phyloP scores from a whole-genome alignment of 257 asterid species.

The Solanum okadae region DNA sequence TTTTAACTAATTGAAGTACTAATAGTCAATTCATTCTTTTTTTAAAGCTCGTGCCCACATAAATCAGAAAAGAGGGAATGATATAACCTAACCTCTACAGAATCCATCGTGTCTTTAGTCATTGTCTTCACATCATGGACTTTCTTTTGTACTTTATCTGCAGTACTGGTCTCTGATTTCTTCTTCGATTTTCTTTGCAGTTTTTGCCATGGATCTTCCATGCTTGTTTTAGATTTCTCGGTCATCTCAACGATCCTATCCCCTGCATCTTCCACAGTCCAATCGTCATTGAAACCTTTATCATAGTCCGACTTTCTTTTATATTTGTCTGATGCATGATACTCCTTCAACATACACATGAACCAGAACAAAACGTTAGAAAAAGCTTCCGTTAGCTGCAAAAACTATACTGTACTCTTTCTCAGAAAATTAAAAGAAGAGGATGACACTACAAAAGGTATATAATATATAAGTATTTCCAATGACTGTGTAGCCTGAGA shows the following conservation, averaged over 20 bases:
- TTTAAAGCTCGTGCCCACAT: not conserved
- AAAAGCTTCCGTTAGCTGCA: not conserved
- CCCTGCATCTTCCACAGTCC: not conserved
- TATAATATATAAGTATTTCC: not conserved
- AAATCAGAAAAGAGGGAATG: not conserved
- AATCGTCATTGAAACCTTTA: not conserved
- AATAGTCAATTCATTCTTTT: not conserved
- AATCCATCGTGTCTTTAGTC: slow-evolving; percentile 9
- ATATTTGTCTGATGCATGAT: slow-evolving; percentile 25
- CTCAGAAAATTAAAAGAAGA: not conserved
- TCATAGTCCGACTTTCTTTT: slow-evolving; percentile 16
- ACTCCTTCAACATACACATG: slow-evolving; percentile 17
- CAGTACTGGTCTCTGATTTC: slow-evolving; percentile 8
- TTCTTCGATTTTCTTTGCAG: slow-evolving; percentile 12
- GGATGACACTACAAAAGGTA: not conserved
- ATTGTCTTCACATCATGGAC: slow-evolving; percentile 6
- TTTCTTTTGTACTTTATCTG: slow-evolving; percentile 10
- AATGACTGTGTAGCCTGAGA: not conserved
- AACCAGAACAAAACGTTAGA: not conserved
- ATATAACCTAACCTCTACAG: slow-evolving; percentile 12
- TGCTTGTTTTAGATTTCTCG: not conserved
- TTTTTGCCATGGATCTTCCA: slow-evolving; percentile 14
- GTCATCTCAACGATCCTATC: not conserved
- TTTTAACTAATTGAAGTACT: not conserved
- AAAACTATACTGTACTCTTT: not conserved